Evolutionary conservation across 2,329 filamentous ascomycete genomes (phyloP), one percentile per base, ranked within the genome.

Genomic region (Chaetomium olivaceum): DNA sequence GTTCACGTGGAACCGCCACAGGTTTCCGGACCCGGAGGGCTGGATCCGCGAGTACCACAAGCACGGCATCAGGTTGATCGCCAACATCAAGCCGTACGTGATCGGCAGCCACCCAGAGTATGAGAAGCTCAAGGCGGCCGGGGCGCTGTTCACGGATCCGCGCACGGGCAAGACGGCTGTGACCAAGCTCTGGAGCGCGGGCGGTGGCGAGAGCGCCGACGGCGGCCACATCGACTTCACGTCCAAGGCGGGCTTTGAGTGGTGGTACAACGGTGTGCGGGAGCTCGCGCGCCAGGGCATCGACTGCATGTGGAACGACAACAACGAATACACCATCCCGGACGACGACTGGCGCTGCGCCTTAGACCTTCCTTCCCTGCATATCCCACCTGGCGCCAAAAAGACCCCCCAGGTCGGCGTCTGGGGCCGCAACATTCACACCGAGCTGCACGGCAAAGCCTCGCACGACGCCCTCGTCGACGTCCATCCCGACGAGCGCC

Each of bases 221-320:
- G 59, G 59, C 25, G 59, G 59, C 31, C 59, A 61, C 50, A 61
- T 61, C 23, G 59, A 61, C 48, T 61, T 61, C 33, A 61, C 59
- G 5, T 61, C 59, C 33, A 46, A 61, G 33, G 59, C 59, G 19
- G 59, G 59, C 7, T 61, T 61, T 14, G 31, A 46, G 14, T 61
- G 59, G 59, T 61, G 59, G 59, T 54, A 55, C 36, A 46, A 55
- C 50, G 59, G 59, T 5, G 59, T 61, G 6, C 39, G 39, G 50
- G 50, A 61, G 59, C 59, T 61, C 14, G 59, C 59, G 4, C 59
- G 31, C 21, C 59, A 61, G 59, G 59, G 59, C 3, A 61, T 61
- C 33, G 59, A 61, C 59, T 61, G 59, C 59, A 61, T 61, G 59
- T 61, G 59, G 59, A 61, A 61, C 50, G 59, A 61, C 59, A 61